Evolutionary conservation across 2,329 filamentous ascomycete genomes (phyloP).

Genomic region (Fusarium musae): DNA sequence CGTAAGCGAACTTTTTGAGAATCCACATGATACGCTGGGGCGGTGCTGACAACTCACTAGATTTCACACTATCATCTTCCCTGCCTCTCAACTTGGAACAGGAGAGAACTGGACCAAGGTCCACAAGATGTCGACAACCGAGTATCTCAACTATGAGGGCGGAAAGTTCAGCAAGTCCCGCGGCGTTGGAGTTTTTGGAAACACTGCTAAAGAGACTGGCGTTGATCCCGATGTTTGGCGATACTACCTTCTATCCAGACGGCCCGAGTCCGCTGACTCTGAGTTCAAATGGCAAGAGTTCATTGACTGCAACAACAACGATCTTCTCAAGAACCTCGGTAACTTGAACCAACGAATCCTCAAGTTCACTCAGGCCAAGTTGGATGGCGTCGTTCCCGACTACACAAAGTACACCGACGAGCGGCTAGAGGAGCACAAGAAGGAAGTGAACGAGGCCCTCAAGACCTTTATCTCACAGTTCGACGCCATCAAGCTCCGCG

Average conservation of each 20-base stretch:
- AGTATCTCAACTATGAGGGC: slow-evolving; percentile 86
- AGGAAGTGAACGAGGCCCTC: slow-evolving; percentile 74
- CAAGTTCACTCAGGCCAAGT: slow-evolving; percentile 82
- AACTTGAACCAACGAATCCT: slow-evolving; percentile 80
- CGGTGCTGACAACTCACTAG: slow-evolving; percentile 22
- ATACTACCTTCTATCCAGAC: slow-evolving; percentile 87
- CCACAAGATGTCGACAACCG: slow-evolving; percentile 87
- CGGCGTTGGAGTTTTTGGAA: slow-evolving; percentile 90
- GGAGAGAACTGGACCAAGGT: slow-evolving; percentile 89
- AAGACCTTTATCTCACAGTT: slow-evolving; percentile 74
- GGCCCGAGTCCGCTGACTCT: slow-evolving; percentile 86
- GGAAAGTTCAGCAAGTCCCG: slow-evolving; percentile 95
- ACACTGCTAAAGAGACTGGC: slow-evolving; percentile 87
- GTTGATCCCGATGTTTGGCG: slow-evolving; percentile 90
- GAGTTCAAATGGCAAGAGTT: slow-evolving; percentile 92
- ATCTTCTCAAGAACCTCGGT: slow-evolving; percentile 80
- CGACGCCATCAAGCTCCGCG: slow-evolving; percentile 77
- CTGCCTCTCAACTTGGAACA: slow-evolving; percentile 85
- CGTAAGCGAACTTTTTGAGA: slow-evolving; percentile 54
- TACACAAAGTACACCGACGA: slow-evolving; percentile 66
- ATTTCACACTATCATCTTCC: slow-evolving; percentile 88
- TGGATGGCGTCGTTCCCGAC: slow-evolving; percentile 75
- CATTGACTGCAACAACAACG: slow-evolving; percentile 86
- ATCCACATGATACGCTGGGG: neutral
- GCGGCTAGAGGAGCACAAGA: slow-evolving; percentile 63